Percentiles rank a stretch among this genome's conserved stretches.
These are phyloP conservation scores for Clarireedia paspali DNA, from an alignment of 2,329 filamentous ascomycete genomes.

Conservation along the genomic window DNA sequence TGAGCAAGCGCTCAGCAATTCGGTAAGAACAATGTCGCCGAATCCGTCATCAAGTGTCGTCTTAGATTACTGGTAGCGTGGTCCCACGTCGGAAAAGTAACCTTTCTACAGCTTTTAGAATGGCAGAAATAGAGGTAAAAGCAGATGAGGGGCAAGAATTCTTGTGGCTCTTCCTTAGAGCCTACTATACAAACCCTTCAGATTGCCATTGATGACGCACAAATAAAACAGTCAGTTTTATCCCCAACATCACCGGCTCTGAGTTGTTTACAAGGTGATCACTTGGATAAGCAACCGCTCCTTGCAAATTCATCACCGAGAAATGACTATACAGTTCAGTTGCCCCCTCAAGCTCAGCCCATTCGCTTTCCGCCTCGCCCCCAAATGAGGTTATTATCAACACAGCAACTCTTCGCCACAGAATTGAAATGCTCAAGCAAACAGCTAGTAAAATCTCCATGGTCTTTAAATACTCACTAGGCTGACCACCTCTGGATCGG, in stretches of 20 bases:
- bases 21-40: background rate
- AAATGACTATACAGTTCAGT: background rate
- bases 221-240: no score
- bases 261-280: background rate
- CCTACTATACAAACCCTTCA: no score
- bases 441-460: background rate
- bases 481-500: background rate
- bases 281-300: background rate
- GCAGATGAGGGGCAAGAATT: background rate
- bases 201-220: no score
- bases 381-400: background rate
- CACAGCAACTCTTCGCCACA: background rate
- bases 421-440: background rate
- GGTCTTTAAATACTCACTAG: background rate
- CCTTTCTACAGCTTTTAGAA: background rate
- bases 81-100: background rate
- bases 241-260: no score
- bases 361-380: background rate
- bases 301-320: background rate
- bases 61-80: background rate
- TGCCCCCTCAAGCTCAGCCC: background rate
- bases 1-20: background rate
- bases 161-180: no score
- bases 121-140: background rate
- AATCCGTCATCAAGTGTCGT: slow-evolving; percentile 1